Base-by-base conservation (phyloP, 179 eudicot species). In the Dionaea muscipula region DNA sequence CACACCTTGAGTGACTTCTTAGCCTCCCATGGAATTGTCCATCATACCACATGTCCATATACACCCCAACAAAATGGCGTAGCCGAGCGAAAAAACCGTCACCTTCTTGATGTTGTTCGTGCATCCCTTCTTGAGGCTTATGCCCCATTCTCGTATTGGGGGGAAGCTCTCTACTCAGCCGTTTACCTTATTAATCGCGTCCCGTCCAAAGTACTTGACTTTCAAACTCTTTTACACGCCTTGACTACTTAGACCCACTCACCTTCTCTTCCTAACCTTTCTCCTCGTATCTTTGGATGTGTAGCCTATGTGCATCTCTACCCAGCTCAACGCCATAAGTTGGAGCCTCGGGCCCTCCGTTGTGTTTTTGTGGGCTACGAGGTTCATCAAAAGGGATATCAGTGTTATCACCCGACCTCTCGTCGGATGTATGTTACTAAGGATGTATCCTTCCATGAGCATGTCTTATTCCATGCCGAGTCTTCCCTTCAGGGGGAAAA, bases 41-140 rank as follows among this genome's bases (percentile, higher is more conserved):
- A 57, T 63, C 68, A 68, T 36, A 68, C 63, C 25, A 62, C 51
- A 18, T 68, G 60, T 53, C 9, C 56, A 1, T 17, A 53, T 44
- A 69, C 61, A 18, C 68, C 63, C 10, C 59, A 68, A 19, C 68
- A 62, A 4, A 68, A 62, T 18, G 43, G 64, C 4, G 64, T 63
- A 2, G 37, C 57, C 0, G 53, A 59, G 35, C 0, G 47, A 21
- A 63, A 69, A 40, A 63, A 69, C 27, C 17, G 46, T 0, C 60
- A 68, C 39, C 38, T 57, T 1, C 27, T 47, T 57, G 12, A 62
- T 12, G 60, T 68, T 41, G 68, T 68, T 17, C 56, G 56, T 21
- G 64, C 44, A 7, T 28, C 55, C 12, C 57, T 63, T 19, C 17
- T 68, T 7, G 26, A 28, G 57, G 64, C 60, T 2, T 41, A 57